Evolutionary conservation across 1,284 basidiomycete genomes (phyloP).

Genomic region (Leccinum angustisporum): DNA sequence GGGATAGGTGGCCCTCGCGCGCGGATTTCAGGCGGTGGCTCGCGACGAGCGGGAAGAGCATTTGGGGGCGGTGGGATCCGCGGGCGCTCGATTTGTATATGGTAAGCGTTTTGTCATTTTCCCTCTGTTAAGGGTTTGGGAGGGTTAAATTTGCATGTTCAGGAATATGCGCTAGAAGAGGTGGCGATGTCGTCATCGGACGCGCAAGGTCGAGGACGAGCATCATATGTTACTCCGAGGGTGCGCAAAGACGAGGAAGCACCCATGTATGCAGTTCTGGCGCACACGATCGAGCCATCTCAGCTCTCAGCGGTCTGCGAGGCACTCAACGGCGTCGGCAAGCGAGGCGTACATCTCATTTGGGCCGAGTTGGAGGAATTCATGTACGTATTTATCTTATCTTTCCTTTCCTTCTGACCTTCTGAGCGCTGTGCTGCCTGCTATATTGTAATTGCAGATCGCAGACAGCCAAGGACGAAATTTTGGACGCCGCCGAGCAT

Average conservation of each 20-base stretch:
- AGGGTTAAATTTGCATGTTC: neutral
- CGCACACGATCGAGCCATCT: constrained; percentile 29
- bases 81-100: constrained; percentile 26
- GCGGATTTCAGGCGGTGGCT: constrained; percentile 26
- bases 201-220: neutral
- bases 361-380: constrained; percentile 36
- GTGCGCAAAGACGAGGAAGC: constrained; percentile 36
- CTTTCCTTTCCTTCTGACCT: neutral
- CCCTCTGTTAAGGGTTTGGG: neutral
- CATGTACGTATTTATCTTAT: constrained; percentile 7
- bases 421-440: neutral
- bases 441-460: constrained; percentile 20
- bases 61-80: constrained; percentile 31
- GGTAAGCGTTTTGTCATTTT: constrained; percentile 16
- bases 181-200: neutral
- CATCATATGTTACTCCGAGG: constrained; percentile 22
- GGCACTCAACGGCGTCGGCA: constrained; percentile 11
- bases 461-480: constrained; percentile 26
- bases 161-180: constrained; percentile 32
- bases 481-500: constrained; percentile 28
- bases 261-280: constrained; percentile 25
- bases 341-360: constrained; percentile 27
- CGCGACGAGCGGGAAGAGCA: constrained; percentile 11
- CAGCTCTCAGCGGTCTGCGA: constrained; percentile 26
- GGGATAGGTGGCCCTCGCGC: constrained; percentile 23